A percentile compares a stretch with the other conserved stretches of the same genome.
These are phyloP conservation scores for Diaporthe caulivora DNA, from an alignment of 2,329 filamentous ascomycete species.

Conservation along the genomic window DNA sequence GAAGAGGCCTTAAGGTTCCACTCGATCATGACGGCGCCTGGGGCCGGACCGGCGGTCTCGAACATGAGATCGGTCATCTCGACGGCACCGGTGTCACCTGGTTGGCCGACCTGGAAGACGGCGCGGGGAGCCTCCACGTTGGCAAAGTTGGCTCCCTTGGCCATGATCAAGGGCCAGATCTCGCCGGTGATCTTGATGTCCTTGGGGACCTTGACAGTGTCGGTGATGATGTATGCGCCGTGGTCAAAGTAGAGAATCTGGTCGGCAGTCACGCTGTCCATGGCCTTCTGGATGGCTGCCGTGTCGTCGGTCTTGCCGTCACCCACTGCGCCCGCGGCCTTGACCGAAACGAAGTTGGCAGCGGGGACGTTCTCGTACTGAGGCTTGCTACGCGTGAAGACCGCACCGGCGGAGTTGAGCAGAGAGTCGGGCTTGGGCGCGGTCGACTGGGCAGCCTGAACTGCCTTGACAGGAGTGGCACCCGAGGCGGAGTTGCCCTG, in stretches of 20 bases:
- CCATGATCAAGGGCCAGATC: constrained; percentile 92
- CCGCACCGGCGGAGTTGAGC: constrained; percentile 71
- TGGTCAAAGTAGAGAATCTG: constrained; percentile 82
- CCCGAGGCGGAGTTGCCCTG: constrained; percentile 82
- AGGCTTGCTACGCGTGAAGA: constrained; percentile 89
- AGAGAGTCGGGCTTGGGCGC: constrained; percentile 76
- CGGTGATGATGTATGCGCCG: constrained; percentile 77
- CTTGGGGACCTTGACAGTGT: constrained; percentile 80
- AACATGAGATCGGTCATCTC: constrained; percentile 93
- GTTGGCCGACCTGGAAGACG: constrained; percentile 86
- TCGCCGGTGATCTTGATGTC: constrained; percentile 91
- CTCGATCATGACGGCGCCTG: constrained; percentile 90
- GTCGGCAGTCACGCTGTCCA: constrained; percentile 74
- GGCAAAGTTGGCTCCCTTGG: constrained; percentile 78
- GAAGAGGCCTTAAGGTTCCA: constrained; percentile 83
- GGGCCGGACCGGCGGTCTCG: constrained; percentile 83
- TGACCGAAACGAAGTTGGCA: constrained; percentile 85
- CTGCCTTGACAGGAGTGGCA: constrained; percentile 58
- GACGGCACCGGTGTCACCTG: constrained; percentile 81
- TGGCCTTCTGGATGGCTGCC: constrained; percentile 81
- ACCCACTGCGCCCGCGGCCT: constrained; percentile 84
- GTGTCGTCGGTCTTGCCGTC: constrained; percentile 93
- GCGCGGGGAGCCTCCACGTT: constrained; percentile 82
- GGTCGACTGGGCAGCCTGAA: constrained; percentile 70
- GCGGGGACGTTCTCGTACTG: constrained; percentile 80